A percentile compares a stretch with the other conserved stretches of the same genome.
phyloP scores from a whole-genome alignment of 345 rosid species.

The Corchorus olitorius region DNA sequence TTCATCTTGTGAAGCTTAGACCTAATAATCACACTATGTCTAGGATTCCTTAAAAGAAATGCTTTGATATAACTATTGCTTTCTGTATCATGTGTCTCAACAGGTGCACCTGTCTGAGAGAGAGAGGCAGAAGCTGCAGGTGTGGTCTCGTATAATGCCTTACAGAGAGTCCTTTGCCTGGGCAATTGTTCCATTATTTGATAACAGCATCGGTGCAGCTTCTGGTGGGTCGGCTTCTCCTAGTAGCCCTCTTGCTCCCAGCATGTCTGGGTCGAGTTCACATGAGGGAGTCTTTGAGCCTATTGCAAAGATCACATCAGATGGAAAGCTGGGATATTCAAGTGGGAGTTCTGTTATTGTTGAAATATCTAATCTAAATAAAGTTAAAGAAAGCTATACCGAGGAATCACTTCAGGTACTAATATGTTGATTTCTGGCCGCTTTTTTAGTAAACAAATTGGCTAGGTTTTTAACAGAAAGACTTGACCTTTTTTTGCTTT shows the following conservation, averaged over 20 bases:
- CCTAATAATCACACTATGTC: no score
- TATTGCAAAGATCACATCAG: slow-evolving; percentile 78
- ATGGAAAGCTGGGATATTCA: slow-evolving; percentile 80
- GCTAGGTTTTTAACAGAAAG: background rate
- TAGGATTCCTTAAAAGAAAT: background rate
- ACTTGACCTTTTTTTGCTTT: background rate
- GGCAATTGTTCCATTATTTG: slow-evolving; percentile 98
- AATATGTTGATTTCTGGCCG: slow-evolving; percentile 7
- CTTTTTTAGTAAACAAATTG: background rate
- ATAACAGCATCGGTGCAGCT: slow-evolving; percentile 70
- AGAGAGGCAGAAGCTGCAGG: slow-evolving; percentile 96
- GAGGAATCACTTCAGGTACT: slow-evolving; percentile 95
- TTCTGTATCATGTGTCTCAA: slow-evolving; percentile 25
- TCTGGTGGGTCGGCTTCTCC: slow-evolving; percentile 93
- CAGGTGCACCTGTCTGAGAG: slow-evolving; percentile 92
- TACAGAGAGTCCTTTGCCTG: slow-evolving; percentile 95
- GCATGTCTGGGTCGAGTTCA: slow-evolving; percentile 83
- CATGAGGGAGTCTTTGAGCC: slow-evolving; percentile 84
- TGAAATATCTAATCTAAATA: slow-evolving; percentile 93
- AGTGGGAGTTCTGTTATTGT: slow-evolving; percentile 84
- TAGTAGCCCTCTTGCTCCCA: slow-evolving; percentile 93
- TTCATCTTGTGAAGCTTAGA: no score
- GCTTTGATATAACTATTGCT: slow-evolving; percentile 10
- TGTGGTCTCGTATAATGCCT: slow-evolving; percentile 99
- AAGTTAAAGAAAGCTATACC: slow-evolving; percentile 93